Evolutionary conservation across 371 early-diverging fungal species (phyloP).

Genomic region (Nematocida displodere): DNA sequence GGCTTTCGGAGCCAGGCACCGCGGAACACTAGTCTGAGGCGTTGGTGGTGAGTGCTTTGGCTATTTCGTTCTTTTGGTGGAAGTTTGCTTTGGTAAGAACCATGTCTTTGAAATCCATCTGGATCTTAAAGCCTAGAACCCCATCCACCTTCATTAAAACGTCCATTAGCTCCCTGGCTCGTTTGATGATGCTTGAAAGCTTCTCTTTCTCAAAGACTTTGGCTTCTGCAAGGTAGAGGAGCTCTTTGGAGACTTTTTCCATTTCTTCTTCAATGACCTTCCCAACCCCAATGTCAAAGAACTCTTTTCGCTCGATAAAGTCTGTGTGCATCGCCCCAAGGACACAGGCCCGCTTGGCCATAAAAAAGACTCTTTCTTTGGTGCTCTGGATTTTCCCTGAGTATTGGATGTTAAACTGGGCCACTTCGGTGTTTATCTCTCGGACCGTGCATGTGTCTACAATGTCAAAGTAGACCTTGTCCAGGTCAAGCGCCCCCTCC

Average conservation of each 20-base stretch:
- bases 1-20: too few relatives aligned
- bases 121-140: slow-evolving; percentile 18
- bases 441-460: slow-evolving; percentile 10
- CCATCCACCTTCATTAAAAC: slow-evolving; percentile 23
- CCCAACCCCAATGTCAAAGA: not conserved
- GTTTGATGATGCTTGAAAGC: slow-evolving; percentile 34
- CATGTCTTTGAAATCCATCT: slow-evolving; percentile 49
- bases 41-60: slow-evolving; percentile 20
- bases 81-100: slow-evolving; percentile 33
- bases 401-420: slow-evolving; percentile 11
- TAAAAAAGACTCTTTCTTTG: not conserved
- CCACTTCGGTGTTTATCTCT: slow-evolving; percentile 47
- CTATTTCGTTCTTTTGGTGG: slow-evolving; percentile 46
- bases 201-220: slow-evolving; percentile 46
- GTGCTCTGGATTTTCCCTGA: not conserved
- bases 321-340: slow-evolving; percentile 35
- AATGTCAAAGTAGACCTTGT: slow-evolving; percentile 17
- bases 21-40: not conserved
- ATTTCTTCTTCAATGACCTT: slow-evolving; percentile 48
- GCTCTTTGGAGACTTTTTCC: slow-evolving; percentile 46
- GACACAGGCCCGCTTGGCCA: slow-evolving; percentile 28
- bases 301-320: slow-evolving; percentile 13
- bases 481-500: slow-evolving; percentile 40
- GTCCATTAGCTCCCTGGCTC: slow-evolving; percentile 36
- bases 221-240: slow-evolving; percentile 18